Base-by-base conservation (phyloP, 2,329 filamentous ascomycete genomes). In the Diaporthe sp. region DNA sequence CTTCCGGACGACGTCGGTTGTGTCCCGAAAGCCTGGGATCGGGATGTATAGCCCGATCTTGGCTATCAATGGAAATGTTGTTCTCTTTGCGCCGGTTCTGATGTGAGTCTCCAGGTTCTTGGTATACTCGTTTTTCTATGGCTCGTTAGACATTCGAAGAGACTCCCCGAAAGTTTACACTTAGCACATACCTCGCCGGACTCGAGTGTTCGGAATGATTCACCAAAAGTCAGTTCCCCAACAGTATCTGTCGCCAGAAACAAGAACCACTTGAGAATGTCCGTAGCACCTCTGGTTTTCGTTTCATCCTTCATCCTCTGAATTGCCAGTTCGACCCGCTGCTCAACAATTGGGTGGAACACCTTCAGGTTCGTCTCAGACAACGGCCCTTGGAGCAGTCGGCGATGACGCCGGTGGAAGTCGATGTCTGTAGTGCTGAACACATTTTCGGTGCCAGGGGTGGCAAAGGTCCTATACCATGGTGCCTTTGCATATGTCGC, bases 231-330 rank as follows among this genome's bases (percentile, higher is more conserved):
- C 7, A 91, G 79, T 66, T 90, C 84, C 0, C 85, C 87, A 68
- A 90, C 88, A 0, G 89, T 80, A 77, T 91, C 89, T 0, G 88
- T 89, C 2, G 85, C 79, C 82, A 87, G 83, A 70, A 89, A 89
- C 7, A 85, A 79, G 81, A 84, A 88, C 89, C 89, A 91, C 73
- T 89, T 89, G 72, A 85, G 83, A 0, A 90, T 80, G 74, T 91
- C 88, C 0, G 81, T 82, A 0, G 75, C 80, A 0, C 85, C 83
- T 0, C 79, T 79, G 0, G 72, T 66, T 28, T 81, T 72, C 76
- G 85, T 83, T 60, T 90, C 88, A n/a, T 84, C 79, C 0, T 75
- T 78, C 28, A 91, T 89, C 60, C 80, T 82, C 2, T 83, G 42
- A 1, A 90, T 82, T 0, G 87, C 80, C 12, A 87, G 76, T 0